Evolutionary conservation across 1,139 yeast genomes (phyloP).

Genomic region (Pichia sp.): DNA sequence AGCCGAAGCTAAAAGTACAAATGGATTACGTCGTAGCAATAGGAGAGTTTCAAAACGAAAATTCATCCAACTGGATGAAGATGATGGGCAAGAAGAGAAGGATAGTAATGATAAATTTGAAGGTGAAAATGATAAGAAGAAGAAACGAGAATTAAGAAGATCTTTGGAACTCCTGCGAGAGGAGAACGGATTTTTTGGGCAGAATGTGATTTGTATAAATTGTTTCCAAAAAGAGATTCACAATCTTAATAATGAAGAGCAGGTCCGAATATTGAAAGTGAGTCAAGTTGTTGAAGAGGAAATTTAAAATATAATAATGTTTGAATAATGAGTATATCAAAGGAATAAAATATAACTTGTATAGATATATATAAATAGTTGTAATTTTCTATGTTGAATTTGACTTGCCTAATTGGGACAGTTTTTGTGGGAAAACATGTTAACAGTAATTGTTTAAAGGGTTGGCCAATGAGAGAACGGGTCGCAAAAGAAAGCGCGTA

Average conservation of each 20-base stretch:
- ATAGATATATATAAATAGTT: no score
- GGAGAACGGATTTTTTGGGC: constrained; percentile 10
- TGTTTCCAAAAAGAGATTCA: constrained; percentile 11
- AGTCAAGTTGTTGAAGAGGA: constrained; percentile 5
- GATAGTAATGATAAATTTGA: neutral
- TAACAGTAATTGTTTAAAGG: no score
- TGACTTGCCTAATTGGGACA: constrained; percentile 1
- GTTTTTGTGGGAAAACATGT: neutral
- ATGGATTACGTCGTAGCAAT: constrained; percentile 1
- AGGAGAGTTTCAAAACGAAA: neutral
- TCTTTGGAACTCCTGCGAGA: constrained; percentile 2
- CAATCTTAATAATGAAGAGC: neutral
- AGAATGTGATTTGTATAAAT: constrained; percentile 8
- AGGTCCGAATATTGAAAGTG: neutral
- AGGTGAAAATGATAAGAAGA: neutral
- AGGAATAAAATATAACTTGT: no score
- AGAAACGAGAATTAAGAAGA: neutral
- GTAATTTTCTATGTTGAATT: no score
- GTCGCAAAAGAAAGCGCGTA: no score
- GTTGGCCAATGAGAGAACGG: constrained; percentile 8
- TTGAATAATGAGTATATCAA: neutral
- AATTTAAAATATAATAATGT: neutral
- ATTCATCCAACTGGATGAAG: neutral
- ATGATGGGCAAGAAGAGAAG: neutral
- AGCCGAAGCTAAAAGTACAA: neutral